Percentiles rank a stretch among this genome's conserved stretches.
phyloP scores from a whole-genome alignment of 192 early-diverging fungal genomes.

The Rhizoclosmatium globosum region DNA sequence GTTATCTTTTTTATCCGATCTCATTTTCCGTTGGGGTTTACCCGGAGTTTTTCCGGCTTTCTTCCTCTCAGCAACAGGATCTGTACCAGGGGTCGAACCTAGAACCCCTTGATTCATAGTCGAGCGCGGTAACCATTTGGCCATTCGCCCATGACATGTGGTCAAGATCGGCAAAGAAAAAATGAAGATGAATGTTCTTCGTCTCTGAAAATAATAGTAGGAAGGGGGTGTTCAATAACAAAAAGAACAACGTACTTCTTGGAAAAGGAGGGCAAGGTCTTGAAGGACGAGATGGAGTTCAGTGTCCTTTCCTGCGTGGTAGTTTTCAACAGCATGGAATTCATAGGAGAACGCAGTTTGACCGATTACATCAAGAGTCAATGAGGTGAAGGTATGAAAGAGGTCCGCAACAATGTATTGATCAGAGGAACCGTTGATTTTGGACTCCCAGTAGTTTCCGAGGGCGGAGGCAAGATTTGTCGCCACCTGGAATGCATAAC shows the following conservation, averaged over 20 bases:
- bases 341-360: background rate
- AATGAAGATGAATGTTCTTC: no score
- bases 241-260: background rate
- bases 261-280: background rate
- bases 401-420: background rate
- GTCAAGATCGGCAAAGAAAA: no score
- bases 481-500: conserved; percentile 30
- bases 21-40: no score
- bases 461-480: background rate
- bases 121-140: no score
- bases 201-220: no score
- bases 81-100: no score
- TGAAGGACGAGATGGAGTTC: background rate
- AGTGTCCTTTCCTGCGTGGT: background rate
- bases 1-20: no score
- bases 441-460: background rate
- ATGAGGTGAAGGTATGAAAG: background rate
- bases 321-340: background rate
- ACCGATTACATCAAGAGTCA: background rate
- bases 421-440: background rate
- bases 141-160: no score
- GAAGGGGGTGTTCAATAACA: no score
- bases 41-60: no score
- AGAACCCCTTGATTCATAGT: no score
- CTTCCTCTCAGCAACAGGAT: no score